These are phyloP conservation scores for Tripterygium wilfordii DNA, from an alignment of 177 flowering plant species.

Conservation along the genomic window DNA sequence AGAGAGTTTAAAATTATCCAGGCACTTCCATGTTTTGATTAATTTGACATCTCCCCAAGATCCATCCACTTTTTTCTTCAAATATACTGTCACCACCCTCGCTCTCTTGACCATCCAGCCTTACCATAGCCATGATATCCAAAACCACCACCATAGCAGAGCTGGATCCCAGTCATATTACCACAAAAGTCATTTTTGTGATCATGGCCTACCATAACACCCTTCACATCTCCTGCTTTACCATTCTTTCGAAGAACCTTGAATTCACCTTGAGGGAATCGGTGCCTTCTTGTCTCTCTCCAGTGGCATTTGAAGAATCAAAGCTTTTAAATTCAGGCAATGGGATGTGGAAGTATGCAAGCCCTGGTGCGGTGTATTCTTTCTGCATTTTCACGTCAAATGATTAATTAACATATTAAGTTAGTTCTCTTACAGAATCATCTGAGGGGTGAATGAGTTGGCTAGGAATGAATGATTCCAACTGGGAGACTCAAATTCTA, in stretches of 20 bases:
- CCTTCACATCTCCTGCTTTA: constrained; percentile 84
- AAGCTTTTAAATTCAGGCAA: constrained; percentile 73
- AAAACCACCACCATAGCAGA: constrained; percentile 93
- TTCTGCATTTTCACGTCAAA: constrained; percentile 48
- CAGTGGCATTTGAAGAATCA: constrained; percentile 69
- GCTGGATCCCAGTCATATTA: constrained; percentile 51
- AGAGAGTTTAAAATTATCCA: constrained; percentile 63
- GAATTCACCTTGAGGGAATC: constrained; percentile 81
- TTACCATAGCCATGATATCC: constrained; percentile 98
- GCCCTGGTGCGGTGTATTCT: constrained; percentile 80
- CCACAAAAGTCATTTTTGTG: constrained; percentile 95
- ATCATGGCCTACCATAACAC: constrained; percentile 85
- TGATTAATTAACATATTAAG: too few relatives aligned
- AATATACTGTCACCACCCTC: constrained; percentile 65
- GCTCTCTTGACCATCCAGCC: constrained; percentile 89
- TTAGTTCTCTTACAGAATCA: too few relatives aligned
- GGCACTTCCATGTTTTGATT: constrained; percentile 91
- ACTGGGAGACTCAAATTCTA: too few relatives aligned
- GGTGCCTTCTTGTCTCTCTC: constrained; percentile 75
- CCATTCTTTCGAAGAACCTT: constrained; percentile 82
- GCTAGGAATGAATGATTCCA: too few relatives aligned
- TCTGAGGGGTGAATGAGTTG: too few relatives aligned
- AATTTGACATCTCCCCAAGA: constrained; percentile 82
- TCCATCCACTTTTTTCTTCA: constrained; percentile 52
- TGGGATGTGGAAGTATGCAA: constrained; percentile 90